A percentile compares a stretch with the other conserved stretches of the same genome.
phyloP scores from a whole-genome alignment of 2,329 filamentous ascomycete species.

The Alternaria brassicae region DNA sequence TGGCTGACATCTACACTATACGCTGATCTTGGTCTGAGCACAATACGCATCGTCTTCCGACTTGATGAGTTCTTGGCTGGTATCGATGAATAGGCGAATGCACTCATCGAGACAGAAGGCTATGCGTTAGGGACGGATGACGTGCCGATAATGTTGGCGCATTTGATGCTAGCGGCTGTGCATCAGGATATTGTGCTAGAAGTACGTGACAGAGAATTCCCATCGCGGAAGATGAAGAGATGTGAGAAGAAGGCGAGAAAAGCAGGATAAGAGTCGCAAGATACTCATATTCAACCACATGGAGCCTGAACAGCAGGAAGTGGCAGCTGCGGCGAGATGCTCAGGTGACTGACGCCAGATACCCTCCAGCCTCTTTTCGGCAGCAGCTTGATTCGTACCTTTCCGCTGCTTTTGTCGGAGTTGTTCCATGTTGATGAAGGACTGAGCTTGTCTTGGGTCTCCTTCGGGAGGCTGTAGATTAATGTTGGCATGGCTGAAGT shows the following conservation, averaged over 20 bases:
- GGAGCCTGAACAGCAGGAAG: slow-evolving; percentile 4
- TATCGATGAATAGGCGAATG: slow-evolving; percentile 40
- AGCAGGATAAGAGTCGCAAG: slow-evolving; percentile 25
- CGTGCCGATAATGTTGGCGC: slow-evolving; percentile 61
- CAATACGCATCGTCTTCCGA: slow-evolving; percentile 65
- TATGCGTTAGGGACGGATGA: slow-evolving; percentile 63
- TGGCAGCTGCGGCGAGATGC: slow-evolving; percentile 11
- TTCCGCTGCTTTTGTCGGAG: slow-evolving; percentile 11
- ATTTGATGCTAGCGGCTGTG: slow-evolving; percentile 28
- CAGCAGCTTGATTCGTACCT: slow-evolving; percentile 19
- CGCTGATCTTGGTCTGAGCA: slow-evolving; percentile 53
- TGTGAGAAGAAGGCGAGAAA: slow-evolving; percentile 31
- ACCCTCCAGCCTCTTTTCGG: slow-evolving; percentile 28
- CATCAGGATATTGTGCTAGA: slow-evolving; percentile 36
- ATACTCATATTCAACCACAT: slow-evolving; percentile 19
- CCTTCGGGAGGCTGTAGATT: slow-evolving; percentile 34
- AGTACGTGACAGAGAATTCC: slow-evolving; percentile 36
- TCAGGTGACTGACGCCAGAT: slow-evolving; percentile 17
- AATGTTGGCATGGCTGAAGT: slow-evolving; percentile 41
- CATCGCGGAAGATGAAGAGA: slow-evolving; percentile 34
- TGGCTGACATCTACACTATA: slow-evolving; percentile 52
- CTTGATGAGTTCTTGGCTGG: slow-evolving; percentile 63
- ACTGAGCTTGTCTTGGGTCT: slow-evolving; percentile 20
- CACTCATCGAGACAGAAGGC: neutral
- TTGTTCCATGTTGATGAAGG: slow-evolving; percentile 4